phyloP scores from a whole-genome alignment of 331 rosid genomes.

The Arachis monticola region DNA sequence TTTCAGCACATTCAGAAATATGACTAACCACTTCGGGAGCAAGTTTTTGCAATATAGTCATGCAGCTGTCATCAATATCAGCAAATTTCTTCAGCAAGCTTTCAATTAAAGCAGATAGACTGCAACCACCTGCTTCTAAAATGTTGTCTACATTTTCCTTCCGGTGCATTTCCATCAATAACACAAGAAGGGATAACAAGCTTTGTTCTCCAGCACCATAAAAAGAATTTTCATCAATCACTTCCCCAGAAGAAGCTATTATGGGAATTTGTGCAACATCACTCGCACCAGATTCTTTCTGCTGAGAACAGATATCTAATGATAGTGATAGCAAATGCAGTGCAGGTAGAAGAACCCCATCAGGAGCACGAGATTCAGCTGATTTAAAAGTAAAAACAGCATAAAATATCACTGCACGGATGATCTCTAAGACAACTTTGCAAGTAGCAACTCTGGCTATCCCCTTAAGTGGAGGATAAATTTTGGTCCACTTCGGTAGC shows the following conservation, averaged over 20 bases:
- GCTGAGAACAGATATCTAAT: slow-evolving; percentile 75
- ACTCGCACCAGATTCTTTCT: slow-evolving; percentile 53
- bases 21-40: slow-evolving; percentile 76
- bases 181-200: slow-evolving; percentile 88
- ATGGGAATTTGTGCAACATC: slow-evolving; percentile 64
- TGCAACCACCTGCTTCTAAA: slow-evolving; percentile 70
- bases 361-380: slow-evolving; percentile 85
- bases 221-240: slow-evolving; percentile 50
- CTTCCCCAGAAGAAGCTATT: slow-evolving; percentile 69
- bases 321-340: slow-evolving; percentile 86
- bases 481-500: slow-evolving; percentile 83
- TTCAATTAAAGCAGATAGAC: slow-evolving; percentile 68
- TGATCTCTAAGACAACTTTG: slow-evolving; percentile 74
- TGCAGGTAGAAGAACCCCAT: slow-evolving; percentile 78
- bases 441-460: slow-evolving; percentile 86
- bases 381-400: slow-evolving; percentile 71
- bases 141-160: slow-evolving; percentile 54
- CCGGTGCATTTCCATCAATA: slow-evolving; percentile 73
- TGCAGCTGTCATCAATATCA: slow-evolving; percentile 73
- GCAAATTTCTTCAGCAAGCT: slow-evolving; percentile 86
- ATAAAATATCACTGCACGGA: slow-evolving; percentile 86
- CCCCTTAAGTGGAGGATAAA: slow-evolving; percentile 79
- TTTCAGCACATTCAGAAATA: slow-evolving; percentile 50
- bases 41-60: slow-evolving; percentile 69
- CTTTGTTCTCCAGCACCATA: slow-evolving; percentile 71